Evolutionary conservation across 495 filamentous ascomycete species (phyloP), one percentile per base, ranked within the genome.

Genomic region (Lophium mytilinum): DNA sequence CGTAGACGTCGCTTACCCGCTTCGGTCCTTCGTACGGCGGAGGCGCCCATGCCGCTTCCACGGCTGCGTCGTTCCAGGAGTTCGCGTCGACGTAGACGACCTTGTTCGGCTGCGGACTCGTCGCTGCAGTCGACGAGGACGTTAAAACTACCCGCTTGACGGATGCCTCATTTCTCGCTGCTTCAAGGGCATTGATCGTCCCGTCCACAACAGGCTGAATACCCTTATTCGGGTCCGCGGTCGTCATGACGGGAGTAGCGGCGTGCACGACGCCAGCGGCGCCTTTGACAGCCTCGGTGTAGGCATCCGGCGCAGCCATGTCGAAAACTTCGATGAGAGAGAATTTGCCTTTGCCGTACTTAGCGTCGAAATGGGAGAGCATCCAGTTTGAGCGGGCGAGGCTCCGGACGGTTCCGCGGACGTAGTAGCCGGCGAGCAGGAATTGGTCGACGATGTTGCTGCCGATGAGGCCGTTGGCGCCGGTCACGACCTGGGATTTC

Each of bases 1-100:
- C 60, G 54, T 86, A 82, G 4, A 80, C 74, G n/a, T 63, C 39
- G 1, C 36, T 4, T 10, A 21, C 43, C 5, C 50, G 30, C 30
- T 53, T 37, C 37, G 42, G 41, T n/a, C 55, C 55, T n/a, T 42
- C 37, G 24, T 61, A 61, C 1, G 58, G 58, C 36, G 56, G 56
- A 51, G 34, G 52, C 41, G 53, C 40, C 48, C 58, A 58, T 8
- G 58, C 55, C 6, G 53, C 49, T n/a, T 52, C 40, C 6, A 57
- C 43, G 19, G 53, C 54, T 1, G 45, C 54, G 1, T 52, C 46
- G 33, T 57, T 57, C 53, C 55, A 61, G 15, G 33, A 18, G 4
- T 50, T 47, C 14, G 48, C 19, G 17, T 51, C 39, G 39, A 62
- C 43, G 19, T 12, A 2, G 33, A 53, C 37, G 10, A 42, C 49